Percentiles rank a stretch among this genome's conserved stretches.
These are phyloP conservation scores for Neurospora sp. DNA, from an alignment of 495 filamentous ascomycete species.

Conservation along the genomic window DNA sequence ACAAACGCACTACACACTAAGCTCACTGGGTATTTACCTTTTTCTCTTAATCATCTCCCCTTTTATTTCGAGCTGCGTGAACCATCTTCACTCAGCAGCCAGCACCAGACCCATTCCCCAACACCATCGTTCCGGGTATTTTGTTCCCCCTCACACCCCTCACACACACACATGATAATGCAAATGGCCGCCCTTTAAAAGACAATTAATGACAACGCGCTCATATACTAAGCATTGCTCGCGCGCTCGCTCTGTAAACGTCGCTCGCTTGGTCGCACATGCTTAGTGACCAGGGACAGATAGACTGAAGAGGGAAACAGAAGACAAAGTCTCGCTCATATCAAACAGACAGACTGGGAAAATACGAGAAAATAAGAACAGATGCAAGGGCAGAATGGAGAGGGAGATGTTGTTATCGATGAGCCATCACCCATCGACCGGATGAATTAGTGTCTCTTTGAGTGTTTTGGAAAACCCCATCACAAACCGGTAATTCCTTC, in stretches of 20 bases:
- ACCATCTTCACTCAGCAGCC: not conserved
- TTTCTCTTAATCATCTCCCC: not conserved
- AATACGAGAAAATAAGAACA: not conserved
- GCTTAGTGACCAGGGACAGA: not conserved
- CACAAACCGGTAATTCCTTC: not conserved
- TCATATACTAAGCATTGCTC: not conserved
- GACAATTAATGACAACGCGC: not conserved
- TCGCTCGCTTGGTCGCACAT: not conserved
- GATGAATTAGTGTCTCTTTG: not conserved
- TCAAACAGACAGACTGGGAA: not conserved
- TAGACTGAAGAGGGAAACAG: not conserved
- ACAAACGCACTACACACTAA: not conserved
- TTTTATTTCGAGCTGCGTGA: not conserved
- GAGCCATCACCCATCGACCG: not conserved
- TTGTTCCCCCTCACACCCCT: not conserved
- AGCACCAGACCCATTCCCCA: not conserved
- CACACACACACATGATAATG: not conserved
- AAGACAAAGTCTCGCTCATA: not conserved
- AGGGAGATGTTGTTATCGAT: not conserved
- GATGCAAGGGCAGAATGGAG: not conserved
- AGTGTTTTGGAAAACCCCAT: not conserved
- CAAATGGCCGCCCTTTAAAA: not conserved
- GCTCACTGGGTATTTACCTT: not conserved
- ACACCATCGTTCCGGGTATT: not conserved
- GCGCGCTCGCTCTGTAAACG: not conserved